Evolutionary conservation across 108 stramenopile species (phyloP).

Genomic region (Discostella stelligeroides): DNA sequence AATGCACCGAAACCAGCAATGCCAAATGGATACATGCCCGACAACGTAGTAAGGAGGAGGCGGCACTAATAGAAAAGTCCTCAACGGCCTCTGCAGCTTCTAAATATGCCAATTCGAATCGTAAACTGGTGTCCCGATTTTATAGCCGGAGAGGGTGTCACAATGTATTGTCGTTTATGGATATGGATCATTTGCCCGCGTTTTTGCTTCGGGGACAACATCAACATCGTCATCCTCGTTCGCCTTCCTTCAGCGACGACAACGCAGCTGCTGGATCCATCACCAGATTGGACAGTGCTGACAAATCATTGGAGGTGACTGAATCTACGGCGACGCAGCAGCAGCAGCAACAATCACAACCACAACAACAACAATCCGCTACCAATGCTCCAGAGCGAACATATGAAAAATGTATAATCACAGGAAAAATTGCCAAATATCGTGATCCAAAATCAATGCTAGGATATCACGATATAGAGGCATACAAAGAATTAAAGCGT

Average conservation of each 20-base stretch:
- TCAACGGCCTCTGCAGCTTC: neutral
- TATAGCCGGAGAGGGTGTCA: constrained; percentile 71
- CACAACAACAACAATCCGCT: constrained; percentile 9
- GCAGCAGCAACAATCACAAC: constrained; percentile 18
- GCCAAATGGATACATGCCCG: constrained; percentile 70
- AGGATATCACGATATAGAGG: constrained; percentile 67
- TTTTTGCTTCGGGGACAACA: constrained; percentile 49
- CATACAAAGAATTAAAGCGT: constrained; percentile 76
- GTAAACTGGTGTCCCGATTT: constrained; percentile 50
- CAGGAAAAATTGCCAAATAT: constrained; percentile 79
- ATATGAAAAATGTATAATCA: constrained; percentile 67
- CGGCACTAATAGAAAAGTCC: constrained; percentile 36
- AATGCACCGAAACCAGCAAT: constrained; percentile 78
- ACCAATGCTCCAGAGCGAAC: constrained; percentile 1
- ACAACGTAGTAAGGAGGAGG: constrained; percentile 62
- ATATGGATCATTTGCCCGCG: constrained; percentile 85
- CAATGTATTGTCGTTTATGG: constrained; percentile 79
- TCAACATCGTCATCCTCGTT: neutral
- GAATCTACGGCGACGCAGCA: constrained; percentile 8
- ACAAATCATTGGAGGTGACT: constrained; percentile 4
- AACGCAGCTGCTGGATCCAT: neutral
- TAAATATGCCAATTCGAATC: constrained; percentile 17
- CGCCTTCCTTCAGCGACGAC: neutral
- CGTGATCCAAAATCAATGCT: constrained; percentile 69
- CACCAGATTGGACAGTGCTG: neutral